A percentile compares a stretch with the other conserved stretches of the same genome.
Evolutionary conservation across 2,329 filamentous ascomycete genomes (phyloP).

Genomic region (Monosporascus ibericus): DNA sequence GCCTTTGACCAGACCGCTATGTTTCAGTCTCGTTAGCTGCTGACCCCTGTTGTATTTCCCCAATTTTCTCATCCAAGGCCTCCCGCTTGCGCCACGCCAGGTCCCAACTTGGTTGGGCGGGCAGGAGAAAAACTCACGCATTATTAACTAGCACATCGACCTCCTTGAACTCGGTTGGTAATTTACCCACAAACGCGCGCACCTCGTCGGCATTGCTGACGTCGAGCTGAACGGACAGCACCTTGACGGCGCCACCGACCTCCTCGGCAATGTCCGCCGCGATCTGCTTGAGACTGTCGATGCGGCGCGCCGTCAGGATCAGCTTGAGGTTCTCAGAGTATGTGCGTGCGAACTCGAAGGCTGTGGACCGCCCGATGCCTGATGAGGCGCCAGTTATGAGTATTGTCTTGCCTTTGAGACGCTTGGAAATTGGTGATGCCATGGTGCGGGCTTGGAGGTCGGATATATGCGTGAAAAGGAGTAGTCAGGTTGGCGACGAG

Average conservation of each 20-base stretch:
- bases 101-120: background rate
- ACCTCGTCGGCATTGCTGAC: slow-evolving; percentile 76
- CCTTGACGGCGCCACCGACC: slow-evolving; percentile 72
- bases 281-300: slow-evolving; percentile 71
- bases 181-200: slow-evolving; percentile 59
- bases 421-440: slow-evolving; percentile 64
- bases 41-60: background rate
- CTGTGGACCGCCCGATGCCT: slow-evolving; percentile 80
- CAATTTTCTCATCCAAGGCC: too few species aligned
- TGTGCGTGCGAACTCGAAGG: slow-evolving; percentile 89
- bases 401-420: slow-evolving; percentile 88
- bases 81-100: too few species aligned
- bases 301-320: slow-evolving; percentile 79
- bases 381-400: slow-evolving; percentile 89
- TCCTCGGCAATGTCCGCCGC: slow-evolving; percentile 71
- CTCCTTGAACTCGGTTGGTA: slow-evolving; percentile 77
- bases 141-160: slow-evolving; percentile 94
- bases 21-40: background rate
- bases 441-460: too few species aligned
- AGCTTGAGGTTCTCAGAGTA: slow-evolving; percentile 74
- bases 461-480: too few species aligned
- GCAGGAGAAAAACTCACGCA: slow-evolving; percentile 55
- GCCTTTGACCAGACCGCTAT: slow-evolving; percentile 80
- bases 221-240: slow-evolving; percentile 78
- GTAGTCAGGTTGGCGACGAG: too few species aligned